Evolutionary conservation across 2,329 filamentous ascomycete genomes (phyloP).

Genomic region (Alternaria infectoria): DNA sequence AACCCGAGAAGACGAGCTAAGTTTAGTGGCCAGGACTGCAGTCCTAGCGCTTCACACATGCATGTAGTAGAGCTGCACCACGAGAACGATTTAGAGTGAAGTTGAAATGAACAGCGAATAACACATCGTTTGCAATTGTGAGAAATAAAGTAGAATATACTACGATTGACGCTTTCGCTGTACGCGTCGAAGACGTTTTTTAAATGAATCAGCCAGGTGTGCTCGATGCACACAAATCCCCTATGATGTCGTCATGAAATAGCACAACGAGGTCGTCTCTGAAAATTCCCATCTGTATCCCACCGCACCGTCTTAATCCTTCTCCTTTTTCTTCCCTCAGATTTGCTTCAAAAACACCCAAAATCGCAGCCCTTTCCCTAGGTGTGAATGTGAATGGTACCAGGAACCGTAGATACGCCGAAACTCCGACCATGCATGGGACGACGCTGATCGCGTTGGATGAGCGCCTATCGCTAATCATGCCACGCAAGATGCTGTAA

Average conservation of each 20-base stretch:
- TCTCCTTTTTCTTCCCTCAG: not conserved
- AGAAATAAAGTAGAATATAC: not conserved
- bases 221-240: not conserved
- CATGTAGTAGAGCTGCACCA: not conserved
- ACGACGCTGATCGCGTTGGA: not conserved
- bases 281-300: not conserved
- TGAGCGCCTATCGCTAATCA: not conserved
- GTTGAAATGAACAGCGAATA: not conserved
- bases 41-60: not conserved
- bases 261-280: not conserved
- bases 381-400: slow-evolving; percentile 1
- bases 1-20: not conserved
- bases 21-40: not conserved
- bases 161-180: not conserved
- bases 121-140: not conserved
- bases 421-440: not conserved
- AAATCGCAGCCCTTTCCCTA: not conserved
- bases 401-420: not conserved
- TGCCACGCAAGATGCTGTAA: not conserved
- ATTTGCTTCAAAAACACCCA: not conserved
- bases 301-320: not conserved
- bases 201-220: not conserved
- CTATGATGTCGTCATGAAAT: not conserved
- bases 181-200: not conserved
- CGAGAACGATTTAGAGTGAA: not conserved